phyloP scores from a whole-genome alignment of 306 rosid species.

The Cucumis hystrix region DNA sequence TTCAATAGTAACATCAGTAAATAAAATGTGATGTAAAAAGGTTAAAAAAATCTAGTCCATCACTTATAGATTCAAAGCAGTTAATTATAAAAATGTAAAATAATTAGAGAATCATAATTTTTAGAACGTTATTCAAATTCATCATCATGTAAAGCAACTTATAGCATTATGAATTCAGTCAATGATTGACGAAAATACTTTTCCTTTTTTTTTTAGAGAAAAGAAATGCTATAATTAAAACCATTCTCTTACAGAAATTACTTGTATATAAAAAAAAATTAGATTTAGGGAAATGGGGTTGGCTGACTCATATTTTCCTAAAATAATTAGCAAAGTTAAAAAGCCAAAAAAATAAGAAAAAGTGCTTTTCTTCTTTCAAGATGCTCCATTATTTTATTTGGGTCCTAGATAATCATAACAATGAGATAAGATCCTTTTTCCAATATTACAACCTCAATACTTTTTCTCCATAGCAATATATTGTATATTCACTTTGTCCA shows the following conservation, averaged over 20 bases:
- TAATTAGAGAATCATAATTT: neutral
- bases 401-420: neutral
- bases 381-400: neutral
- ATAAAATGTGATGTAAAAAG: neutral
- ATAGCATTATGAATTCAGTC: neutral
- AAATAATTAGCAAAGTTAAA: neutral
- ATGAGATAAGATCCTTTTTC: constrained; percentile 3
- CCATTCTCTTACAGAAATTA: neutral
- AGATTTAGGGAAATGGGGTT: neutral
- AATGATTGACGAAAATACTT: neutral
- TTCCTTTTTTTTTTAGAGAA: neutral
- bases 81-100: neutral
- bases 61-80: neutral
- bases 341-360: neutral
- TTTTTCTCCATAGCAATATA: neutral
- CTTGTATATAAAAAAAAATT: too few species aligned
- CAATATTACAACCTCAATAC: neutral
- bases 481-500: constrained; percentile 2
- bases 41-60: neutral
- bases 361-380: neutral
- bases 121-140: neutral
- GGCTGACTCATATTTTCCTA: neutral
- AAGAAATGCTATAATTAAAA: neutral
- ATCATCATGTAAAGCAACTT: neutral
- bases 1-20: neutral